phyloP scores from a whole-genome alignment of 805 yeast species.

The Starmerella roubikii region DNA sequence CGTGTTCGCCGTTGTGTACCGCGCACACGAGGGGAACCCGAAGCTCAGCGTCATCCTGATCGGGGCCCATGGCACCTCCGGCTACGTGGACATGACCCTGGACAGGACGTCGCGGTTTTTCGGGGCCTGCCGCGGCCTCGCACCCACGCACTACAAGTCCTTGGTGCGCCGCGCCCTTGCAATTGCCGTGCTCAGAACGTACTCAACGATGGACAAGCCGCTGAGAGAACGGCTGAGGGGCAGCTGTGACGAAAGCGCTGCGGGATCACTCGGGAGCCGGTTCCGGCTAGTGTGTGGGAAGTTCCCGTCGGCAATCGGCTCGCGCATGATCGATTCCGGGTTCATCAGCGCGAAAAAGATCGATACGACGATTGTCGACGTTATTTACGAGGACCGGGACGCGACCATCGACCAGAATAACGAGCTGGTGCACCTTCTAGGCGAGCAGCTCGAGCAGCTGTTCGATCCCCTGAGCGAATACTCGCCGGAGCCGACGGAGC shows the following conservation, averaged over 20 bases:
- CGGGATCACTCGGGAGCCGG: conserved; percentile 62
- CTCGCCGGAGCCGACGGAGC: conserved; percentile 77
- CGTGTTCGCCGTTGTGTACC: conserved; percentile 26
- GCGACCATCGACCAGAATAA: conserved; percentile 53
- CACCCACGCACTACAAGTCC: conserved; percentile 35
- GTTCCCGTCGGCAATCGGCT: conserved; percentile 47
- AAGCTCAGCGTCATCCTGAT: conserved; percentile 25
- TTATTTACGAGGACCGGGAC: conserved; percentile 49
- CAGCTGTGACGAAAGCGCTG: conserved; percentile 58
- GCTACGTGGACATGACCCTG: conserved; percentile 45
- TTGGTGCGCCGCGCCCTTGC: conserved; percentile 67
- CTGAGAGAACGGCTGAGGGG: conserved; percentile 9
- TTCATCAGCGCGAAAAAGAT: conserved; percentile 37
- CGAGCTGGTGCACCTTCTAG: conserved; percentile 58
- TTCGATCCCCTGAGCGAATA: conserved; percentile 86
- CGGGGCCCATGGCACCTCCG: conserved; percentile 46
- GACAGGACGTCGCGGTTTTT: conserved; percentile 51
- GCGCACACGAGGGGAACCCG: conserved; percentile 15
- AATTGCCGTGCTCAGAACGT: conserved; percentile 54
- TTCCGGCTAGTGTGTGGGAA: conserved; percentile 43
- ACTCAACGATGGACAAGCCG: conserved; percentile 37
- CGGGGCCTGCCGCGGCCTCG: conserved; percentile 64
- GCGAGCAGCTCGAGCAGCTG: conserved; percentile 74
- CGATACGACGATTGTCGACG: conserved; percentile 51
- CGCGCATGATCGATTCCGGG: conserved; percentile 42